Conservation (phyloP, 1,139 yeast genomes). For the Taiozyma sp. region DNA sequence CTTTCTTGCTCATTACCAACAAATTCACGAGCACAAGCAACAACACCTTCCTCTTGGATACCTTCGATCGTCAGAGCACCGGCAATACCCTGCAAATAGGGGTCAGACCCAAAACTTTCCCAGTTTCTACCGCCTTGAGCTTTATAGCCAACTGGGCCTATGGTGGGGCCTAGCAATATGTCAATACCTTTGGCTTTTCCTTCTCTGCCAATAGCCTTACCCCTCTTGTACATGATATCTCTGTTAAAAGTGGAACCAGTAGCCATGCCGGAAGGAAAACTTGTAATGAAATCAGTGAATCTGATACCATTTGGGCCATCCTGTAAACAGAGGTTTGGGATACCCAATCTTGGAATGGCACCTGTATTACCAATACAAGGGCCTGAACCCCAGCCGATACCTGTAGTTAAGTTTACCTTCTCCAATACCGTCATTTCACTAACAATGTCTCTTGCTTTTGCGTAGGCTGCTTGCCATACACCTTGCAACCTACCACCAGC, state of each 20-base stretch:
- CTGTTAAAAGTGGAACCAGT: conserved; percentile 55
- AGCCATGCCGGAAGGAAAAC: conserved; percentile 55
- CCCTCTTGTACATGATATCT: conserved; percentile 46
- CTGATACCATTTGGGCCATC: conserved; percentile 65
- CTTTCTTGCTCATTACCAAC: conserved; percentile 63
- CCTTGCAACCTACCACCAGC: conserved; percentile 25
- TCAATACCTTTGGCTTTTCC: conserved; percentile 51
- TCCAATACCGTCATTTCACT: conserved; percentile 52
- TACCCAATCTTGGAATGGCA: conserved; percentile 48
- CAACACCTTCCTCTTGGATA: conserved; percentile 51
- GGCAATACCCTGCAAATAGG: conserved; percentile 53
- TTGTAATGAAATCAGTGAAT: conserved; percentile 50
- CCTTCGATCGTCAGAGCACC: conserved; percentile 52
- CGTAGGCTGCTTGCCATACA: conserved; percentile 53
- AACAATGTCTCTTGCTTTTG: conserved; percentile 46
- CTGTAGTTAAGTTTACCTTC: conserved; percentile 50
- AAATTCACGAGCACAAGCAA: conserved; percentile 50
- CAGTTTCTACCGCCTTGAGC: conserved; percentile 64
- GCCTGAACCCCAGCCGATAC: conserved; percentile 43
- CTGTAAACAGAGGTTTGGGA: conserved; percentile 54
- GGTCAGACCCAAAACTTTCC: conserved; percentile 65
- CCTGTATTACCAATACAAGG: conserved; percentile 66
- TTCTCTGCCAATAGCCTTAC: conserved; percentile 53
- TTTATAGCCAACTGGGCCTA: conserved; percentile 59
- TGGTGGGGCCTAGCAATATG: conserved; percentile 50